These are phyloP conservation scores for Tolypocladium album DNA, from an alignment of 2,329 filamentous ascomycete species.

Conservation along the genomic window DNA sequence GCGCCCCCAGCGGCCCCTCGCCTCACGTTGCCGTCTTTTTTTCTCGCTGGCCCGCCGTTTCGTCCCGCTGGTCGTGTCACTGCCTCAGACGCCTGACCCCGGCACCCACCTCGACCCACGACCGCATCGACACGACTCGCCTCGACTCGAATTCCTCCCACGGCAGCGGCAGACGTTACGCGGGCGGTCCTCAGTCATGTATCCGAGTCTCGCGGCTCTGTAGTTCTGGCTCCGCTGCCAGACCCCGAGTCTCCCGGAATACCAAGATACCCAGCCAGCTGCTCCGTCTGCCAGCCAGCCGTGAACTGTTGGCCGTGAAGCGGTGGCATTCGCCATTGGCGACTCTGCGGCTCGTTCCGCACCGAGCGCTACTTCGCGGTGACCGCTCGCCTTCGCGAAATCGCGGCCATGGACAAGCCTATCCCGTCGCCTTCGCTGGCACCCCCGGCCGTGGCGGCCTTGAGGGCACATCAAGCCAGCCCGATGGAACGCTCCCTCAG, in stretches of 20 bases:
- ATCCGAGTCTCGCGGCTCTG: constrained; percentile 28
- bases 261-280: background rate
- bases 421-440: constrained; percentile 26
- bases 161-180: constrained; percentile 14
- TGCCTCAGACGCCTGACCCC: background rate
- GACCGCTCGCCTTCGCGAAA: background rate
- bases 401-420: constrained; percentile 31
- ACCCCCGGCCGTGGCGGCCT: constrained; percentile 40
- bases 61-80: background rate
- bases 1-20: background rate
- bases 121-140: background rate
- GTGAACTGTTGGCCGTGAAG: background rate
- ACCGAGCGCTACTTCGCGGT: background rate
- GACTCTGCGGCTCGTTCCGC: background rate
- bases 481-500: constrained; percentile 56
- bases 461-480: constrained; percentile 36
- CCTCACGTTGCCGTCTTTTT: background rate
- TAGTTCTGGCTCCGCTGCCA: constrained; percentile 39
- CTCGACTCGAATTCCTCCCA: constrained; percentile 1
- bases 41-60: background rate
- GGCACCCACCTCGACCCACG: background rate
- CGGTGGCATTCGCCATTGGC: background rate
- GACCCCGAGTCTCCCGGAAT: constrained; percentile 20
- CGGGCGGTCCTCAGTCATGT: constrained; percentile 31
- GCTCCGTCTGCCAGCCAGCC: background rate